phyloP scores from a whole-genome alignment of 805 yeast species.

The Schizosaccharomyces octosporus region DNA sequence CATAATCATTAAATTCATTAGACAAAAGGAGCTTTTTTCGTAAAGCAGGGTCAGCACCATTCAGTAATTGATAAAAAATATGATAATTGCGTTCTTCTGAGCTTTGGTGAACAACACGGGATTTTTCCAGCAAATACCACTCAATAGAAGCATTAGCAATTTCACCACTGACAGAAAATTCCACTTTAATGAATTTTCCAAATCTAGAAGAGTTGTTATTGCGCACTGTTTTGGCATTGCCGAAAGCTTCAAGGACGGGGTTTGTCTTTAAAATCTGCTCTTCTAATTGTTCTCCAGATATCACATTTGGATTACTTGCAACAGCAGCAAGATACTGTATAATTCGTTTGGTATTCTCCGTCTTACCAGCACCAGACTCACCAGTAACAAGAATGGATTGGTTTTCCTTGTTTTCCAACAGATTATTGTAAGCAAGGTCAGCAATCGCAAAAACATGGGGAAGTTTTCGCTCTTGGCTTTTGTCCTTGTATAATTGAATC shows the following conservation, averaged over 20 bases:
- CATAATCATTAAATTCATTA: constrained; percentile 22
- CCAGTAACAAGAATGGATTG: constrained; percentile 95
- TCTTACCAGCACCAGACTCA: constrained; percentile 96
- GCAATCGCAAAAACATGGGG: constrained; percentile 88
- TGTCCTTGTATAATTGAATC: constrained; percentile 29
- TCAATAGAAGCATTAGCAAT: constrained; percentile 80
- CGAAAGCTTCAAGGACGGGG: constrained; percentile 87
- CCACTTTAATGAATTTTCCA: constrained; percentile 83
- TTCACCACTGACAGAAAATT: constrained; percentile 35
- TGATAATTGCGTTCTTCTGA: constrained; percentile 79
- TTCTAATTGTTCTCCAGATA: constrained; percentile 26
- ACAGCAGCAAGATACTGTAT: constrained; percentile 68
- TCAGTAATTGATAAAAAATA: constrained; percentile 67
- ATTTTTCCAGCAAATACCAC: constrained; percentile 81
- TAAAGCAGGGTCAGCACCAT: constrained; percentile 31
- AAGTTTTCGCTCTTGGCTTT: constrained; percentile 20
- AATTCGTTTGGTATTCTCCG: constrained; percentile 87
- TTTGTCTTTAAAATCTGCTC: constrained; percentile 74
- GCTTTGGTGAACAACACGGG: constrained; percentile 86
- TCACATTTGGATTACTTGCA: constrained; percentile 8
- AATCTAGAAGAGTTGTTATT: constrained; percentile 89
- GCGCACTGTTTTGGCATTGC: constrained; percentile 85
- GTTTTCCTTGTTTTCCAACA: constrained; percentile 42
- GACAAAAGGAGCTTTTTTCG: constrained; percentile 16
- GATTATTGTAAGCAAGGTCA: constrained; percentile 58